Percentiles rank a stretch among this genome's conserved stretches.
Conservation (phyloP, 1,284 basidiomycete species). For the Amanita bisporigera region DNA sequence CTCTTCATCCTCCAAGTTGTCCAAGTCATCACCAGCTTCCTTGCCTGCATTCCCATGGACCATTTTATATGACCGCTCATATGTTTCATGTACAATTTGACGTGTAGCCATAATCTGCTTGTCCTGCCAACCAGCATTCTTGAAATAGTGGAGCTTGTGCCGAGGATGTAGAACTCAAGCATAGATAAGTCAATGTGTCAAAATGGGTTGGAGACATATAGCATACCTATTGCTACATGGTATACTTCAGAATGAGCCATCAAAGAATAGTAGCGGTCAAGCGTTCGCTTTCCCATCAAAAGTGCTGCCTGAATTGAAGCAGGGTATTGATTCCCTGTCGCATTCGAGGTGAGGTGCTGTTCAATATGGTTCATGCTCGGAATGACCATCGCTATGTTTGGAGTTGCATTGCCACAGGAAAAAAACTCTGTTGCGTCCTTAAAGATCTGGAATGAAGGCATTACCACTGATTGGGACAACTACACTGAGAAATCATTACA, state of each 20-base stretch:
- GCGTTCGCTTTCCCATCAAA: conserved; percentile 19
- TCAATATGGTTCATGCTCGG: conserved; percentile 20
- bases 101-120: conserved; percentile 9
- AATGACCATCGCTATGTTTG: conserved; percentile 28
- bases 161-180: conserved; percentile 4
- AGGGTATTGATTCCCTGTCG: neutral
- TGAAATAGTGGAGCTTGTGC: conserved; percentile 18
- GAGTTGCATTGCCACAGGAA: conserved; percentile 12
- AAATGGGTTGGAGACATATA: neutral
- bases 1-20: neutral
- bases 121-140: conserved; percentile 14
- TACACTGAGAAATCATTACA: neutral
- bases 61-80: neutral
- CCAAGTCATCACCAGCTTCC: neutral
- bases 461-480: neutral
- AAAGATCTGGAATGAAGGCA: conserved; percentile 2
- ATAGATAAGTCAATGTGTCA: neutral
- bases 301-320: conserved; percentile 22
- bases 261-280: conserved; percentile 6
- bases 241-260: conserved; percentile 27
- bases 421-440: conserved; percentile 21
- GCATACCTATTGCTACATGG: conserved; percentile 22
- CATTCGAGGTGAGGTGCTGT: neutral
- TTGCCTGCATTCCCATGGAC: neutral
- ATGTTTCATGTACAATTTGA: neutral